These are phyloP conservation scores for Bondarzewia mesenterica DNA, from an alignment of 1,284 basidiomycete species.

Conservation along the genomic window DNA sequence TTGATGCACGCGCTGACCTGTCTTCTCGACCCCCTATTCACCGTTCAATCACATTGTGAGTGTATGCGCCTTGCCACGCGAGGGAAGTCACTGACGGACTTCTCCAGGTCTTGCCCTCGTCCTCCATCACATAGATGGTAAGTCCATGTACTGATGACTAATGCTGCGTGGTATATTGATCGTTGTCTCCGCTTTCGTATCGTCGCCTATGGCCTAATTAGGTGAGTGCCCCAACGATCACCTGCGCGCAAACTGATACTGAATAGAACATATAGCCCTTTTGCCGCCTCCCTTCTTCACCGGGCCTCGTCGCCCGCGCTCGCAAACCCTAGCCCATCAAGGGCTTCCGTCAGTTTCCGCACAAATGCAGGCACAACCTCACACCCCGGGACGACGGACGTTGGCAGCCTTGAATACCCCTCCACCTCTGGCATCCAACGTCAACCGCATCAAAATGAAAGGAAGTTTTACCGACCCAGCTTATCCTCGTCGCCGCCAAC, in stretches of 20 bases:
- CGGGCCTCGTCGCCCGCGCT: conserved; percentile 52
- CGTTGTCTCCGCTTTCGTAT: not conserved
- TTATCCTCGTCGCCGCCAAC: conserved; percentile 49
- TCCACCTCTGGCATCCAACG: conserved; percentile 52
- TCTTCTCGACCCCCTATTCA: not conserved
- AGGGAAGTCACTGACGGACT: not conserved
- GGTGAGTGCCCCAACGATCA: not conserved
- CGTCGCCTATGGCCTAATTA: not conserved
- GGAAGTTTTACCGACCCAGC: conserved; percentile 69
- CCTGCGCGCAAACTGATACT: conserved; percentile 3
- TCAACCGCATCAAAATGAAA: conserved; percentile 53
- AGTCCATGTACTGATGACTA: not conserved
- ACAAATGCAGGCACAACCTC: conserved; percentile 19
- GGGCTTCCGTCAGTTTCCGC: conserved; percentile 17
- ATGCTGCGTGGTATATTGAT: not conserved
- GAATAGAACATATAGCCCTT: conserved; percentile 30
- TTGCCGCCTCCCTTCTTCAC: conserved; percentile 47
- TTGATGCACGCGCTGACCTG: not conserved
- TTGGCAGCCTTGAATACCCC: conserved; percentile 46
- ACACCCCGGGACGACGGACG: conserved; percentile 25
- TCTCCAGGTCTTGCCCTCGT: not conserved
- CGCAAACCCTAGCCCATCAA: conserved; percentile 21
- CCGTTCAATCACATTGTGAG: not conserved
- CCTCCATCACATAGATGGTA: not conserved
- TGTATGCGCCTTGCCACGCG: not conserved